Base-by-base conservation (phyloP, 2,329 filamentous ascomycete genomes). In the Knufia petricola region DNA sequence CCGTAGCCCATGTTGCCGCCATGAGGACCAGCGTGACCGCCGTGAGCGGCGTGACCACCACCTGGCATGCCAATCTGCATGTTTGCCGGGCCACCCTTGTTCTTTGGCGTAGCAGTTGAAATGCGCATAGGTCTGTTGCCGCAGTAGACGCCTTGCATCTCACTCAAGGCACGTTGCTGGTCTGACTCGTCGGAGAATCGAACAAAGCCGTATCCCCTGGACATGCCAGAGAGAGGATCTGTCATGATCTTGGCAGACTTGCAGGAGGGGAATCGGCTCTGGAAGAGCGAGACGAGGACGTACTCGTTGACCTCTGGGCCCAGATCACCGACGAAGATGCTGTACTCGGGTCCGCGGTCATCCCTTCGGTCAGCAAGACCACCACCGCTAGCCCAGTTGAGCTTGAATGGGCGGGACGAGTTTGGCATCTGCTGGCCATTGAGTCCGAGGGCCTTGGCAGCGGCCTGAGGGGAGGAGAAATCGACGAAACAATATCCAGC, bases 211-310 rank as follows among this genome's bases (percentile, higher is more conserved):
- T 98, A 98, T 49, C 92, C 92, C 55, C 92, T 88, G 55, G 89
- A 95, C 79, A 96, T 90, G 60, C 92, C 92, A 55, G 85, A 94
- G 70, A 96, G 92, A 53, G 92, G 90, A 63, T 98, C 92, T 52
- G 90, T 95, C 92, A 98, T 98, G 70, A 98, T 98, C 78, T 98
- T 98, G 63, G 92, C 92, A 31, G 88, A 95, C 76, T 96, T 96
- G 85, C 90, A 96, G 7, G 88, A 94, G 0, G 85, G 85, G 76
- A 94, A 98, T 53, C 90, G 87, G 63, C 82, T 84, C 72, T 96
- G 90, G 79, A 98, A 98, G 44, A 98, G 82, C 21, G 89, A 94
- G 47, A 96, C 90, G 52, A 98, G 76, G 50, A 96, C 90, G 63
- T 94, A 96, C 73, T 98, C 92, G 69, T 95, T 98, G 60, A 98